Evolutionary conservation across 306 rosid species (phyloP).

Genomic region (Elaeagnus macrophylla): DNA sequence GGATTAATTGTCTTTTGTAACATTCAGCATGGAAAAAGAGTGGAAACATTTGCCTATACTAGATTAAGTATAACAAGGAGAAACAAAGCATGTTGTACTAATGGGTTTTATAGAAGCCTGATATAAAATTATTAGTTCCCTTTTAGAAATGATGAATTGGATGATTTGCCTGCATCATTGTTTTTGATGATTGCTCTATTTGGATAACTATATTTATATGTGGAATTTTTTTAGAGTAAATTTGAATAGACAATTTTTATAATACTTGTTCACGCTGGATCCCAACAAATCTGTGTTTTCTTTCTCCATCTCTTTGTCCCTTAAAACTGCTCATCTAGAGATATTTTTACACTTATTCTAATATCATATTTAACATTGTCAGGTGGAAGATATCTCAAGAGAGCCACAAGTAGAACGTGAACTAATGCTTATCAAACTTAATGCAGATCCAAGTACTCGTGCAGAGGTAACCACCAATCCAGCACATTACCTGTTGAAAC

Average conservation of each 20-base stretch:
- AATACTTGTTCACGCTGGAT: neutral
- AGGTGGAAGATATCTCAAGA: constrained; percentile 58
- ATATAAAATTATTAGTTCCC: too few species aligned
- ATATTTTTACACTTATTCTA: neutral
- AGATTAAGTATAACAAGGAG: too few species aligned
- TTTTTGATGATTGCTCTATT: neutral
- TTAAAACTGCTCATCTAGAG: neutral
- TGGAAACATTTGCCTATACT: too few species aligned
- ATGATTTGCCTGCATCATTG: too few species aligned
- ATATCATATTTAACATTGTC: constrained; percentile 7
- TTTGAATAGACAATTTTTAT: neutral
- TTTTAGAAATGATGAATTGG: too few species aligned
- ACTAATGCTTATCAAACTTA: constrained; percentile 51
- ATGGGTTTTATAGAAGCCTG: too few species aligned
- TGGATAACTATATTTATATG: neutral
- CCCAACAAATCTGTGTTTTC: neutral
- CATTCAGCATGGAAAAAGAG: too few species aligned
- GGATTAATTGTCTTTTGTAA: too few species aligned
- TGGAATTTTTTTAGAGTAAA: neutral
- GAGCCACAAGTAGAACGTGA: constrained; percentile 56
- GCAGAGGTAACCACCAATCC: constrained; percentile 39
- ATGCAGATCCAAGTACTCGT: constrained; percentile 37
- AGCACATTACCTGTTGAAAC: neutral
- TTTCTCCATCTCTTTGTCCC: neutral
- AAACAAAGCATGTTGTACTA: too few species aligned